phyloP scores from a whole-genome alignment of 225 moss, liverwort and hornwort genomes.

The Pseudisothecium myosuroides region DNA sequence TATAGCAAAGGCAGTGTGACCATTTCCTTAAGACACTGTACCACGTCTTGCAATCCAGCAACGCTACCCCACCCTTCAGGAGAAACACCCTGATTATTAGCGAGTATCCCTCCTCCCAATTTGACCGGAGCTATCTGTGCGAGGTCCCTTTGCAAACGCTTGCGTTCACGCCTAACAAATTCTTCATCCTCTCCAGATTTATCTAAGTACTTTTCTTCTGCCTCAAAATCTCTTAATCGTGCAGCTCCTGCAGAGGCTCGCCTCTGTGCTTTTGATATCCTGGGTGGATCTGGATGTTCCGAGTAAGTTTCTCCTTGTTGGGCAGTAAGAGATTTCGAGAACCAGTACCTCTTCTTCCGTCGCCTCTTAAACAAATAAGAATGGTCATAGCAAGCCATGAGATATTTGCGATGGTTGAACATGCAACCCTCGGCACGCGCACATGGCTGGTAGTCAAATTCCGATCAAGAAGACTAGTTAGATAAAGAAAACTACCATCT shows the following conservation, averaged over 20 bases:
- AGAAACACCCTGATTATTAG: conserved; percentile 12
- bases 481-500: background rate
- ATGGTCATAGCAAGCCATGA: conserved; percentile 76
- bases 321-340: conserved; percentile 12
- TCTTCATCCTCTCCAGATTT: conserved; percentile 81
- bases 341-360: conserved; percentile 46
- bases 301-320: conserved; percentile 13
- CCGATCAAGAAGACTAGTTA: background rate
- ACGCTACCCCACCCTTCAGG: conserved; percentile 72
- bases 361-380: conserved; percentile 55
- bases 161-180: conserved; percentile 69
- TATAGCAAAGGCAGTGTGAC: conserved; percentile 70
- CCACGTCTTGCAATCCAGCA: conserved; percentile 68
- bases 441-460: conserved; percentile 61
- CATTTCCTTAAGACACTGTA: conserved; percentile 73
- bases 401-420: conserved; percentile 79
- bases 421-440: conserved; percentile 66
- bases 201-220: conserved; percentile 67
- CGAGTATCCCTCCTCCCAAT: conserved; percentile 38
- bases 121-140: conserved; percentile 66
- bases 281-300: conserved; percentile 21
- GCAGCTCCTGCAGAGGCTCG: conserved; percentile 54
- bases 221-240: conserved; percentile 61
- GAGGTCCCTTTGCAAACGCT: conserved; percentile 66
- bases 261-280: conserved; percentile 52